phyloP scores from a whole-genome alignment of 306 rosid species.

The Albizia julibrissin region DNA sequence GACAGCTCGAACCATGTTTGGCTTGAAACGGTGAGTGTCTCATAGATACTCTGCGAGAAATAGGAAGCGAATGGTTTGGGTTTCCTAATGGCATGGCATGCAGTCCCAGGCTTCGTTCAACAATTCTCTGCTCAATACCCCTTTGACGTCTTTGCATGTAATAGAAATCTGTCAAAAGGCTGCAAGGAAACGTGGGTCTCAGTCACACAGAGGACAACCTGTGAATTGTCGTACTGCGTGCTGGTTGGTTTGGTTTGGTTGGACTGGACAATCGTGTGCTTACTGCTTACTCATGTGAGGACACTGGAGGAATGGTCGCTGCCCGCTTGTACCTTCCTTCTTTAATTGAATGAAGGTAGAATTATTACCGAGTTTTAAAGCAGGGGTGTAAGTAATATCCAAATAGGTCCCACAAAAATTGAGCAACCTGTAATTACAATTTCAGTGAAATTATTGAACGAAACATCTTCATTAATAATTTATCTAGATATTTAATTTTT shows the following conservation, averaged over 20 bases:
- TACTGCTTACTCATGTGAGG: neutral
- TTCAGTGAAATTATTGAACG: too few species aligned
- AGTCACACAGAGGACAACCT: neutral
- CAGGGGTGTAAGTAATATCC: too few species aligned
- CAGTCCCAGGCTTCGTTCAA: neutral
- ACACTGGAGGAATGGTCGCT: constrained; percentile 9
- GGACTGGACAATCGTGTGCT: constrained; percentile 13
- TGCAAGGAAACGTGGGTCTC: constrained; percentile 1
- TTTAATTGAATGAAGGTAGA: neutral
- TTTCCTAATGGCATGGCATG: neutral
- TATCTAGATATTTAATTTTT: too few species aligned
- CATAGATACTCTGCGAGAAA: neutral
- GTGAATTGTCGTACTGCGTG: neutral
- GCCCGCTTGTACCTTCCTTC: neutral
- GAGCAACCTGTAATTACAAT: too few species aligned
- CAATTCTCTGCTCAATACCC: neutral
- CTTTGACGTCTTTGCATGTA: constrained; percentile 8
- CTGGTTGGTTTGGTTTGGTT: constrained; percentile 21
- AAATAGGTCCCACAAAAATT: too few species aligned
- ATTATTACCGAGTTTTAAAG: too few species aligned
- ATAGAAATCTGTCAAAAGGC: neutral
- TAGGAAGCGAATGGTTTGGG: neutral
- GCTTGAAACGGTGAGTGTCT: neutral
- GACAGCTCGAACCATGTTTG: neutral
- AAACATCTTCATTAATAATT: too few species aligned